Percentiles rank a stretch among this genome's conserved stretches.
Evolutionary conservation across 2,329 filamentous ascomycete species (phyloP).

Genomic region (Rhytidhysteron rufulum): DNA sequence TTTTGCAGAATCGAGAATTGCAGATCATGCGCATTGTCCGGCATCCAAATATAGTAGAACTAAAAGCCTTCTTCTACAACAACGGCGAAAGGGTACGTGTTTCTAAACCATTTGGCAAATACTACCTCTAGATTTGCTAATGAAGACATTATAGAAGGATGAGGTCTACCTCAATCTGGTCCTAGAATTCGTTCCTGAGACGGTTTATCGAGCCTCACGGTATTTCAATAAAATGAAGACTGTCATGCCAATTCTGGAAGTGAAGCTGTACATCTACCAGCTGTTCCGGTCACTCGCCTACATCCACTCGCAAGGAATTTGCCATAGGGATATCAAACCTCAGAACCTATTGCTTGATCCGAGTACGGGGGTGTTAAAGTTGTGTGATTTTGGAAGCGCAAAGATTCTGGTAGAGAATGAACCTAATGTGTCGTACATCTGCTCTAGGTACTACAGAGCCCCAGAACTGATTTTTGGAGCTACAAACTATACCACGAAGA

Average conservation of each 20-base stretch:
- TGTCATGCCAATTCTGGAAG: constrained; percentile 97
- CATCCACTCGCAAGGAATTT: constrained; percentile 98
- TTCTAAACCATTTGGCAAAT: constrained; percentile 1
- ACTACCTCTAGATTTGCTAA: constrained; percentile 19
- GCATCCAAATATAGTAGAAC: constrained; percentile 96
- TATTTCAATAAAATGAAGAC: constrained; percentile 99
- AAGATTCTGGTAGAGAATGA: constrained; percentile 99
- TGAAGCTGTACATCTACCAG: constrained; percentile 99
- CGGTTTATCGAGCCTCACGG: constrained; percentile 93
- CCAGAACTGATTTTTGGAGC: constrained; percentile 98
- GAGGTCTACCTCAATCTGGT: constrained; percentile 98
- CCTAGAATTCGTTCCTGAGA: constrained; percentile 97
- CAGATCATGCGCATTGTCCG: constrained; percentile 99
- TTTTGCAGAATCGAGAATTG: constrained; percentile 83
- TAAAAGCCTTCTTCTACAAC: constrained; percentile 99
- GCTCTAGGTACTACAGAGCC: constrained; percentile 96
- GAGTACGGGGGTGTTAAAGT: constrained; percentile 84
- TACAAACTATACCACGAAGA: constrained; percentile 99
- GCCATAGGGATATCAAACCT: constrained; percentile 98
- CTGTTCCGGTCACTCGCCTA: constrained; percentile 97
- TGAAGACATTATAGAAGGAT: constrained; percentile 57
- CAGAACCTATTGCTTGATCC: constrained; percentile 96
- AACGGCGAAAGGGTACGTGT: constrained; percentile 88
- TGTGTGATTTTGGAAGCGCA: constrained; percentile 97
- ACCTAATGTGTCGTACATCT: constrained; percentile 99